Evolutionary conservation across 805 yeast genomes (phyloP), one percentile per base, ranked within the genome.

Genomic region (Yarrowia sp.): DNA sequence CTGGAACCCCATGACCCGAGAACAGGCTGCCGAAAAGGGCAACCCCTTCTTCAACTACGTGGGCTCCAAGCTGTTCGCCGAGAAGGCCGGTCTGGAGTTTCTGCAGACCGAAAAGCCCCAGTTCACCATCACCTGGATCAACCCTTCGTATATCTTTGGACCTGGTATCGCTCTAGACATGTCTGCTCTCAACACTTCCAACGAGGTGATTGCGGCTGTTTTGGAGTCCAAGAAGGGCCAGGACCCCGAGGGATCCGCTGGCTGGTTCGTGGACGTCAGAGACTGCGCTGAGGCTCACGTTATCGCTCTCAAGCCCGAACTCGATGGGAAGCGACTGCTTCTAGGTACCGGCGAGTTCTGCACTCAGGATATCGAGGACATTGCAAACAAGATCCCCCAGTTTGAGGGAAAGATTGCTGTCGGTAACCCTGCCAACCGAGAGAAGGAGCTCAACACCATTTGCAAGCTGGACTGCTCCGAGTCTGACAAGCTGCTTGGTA

Each of bases 251-350:
- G 19, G 17, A 15, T 7, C 34, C 9, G 52, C 64, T 8, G 50
- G 50, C 46, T 58, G 40, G 64, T 58, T 42, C 64, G 79, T 84
- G 38, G 89, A 87, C 74, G 89, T 87, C 7, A 80, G 89, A 73
- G 90, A 87, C 72, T 88, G 84, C 47, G 88, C 90, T 7, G 73
- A 73, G 55, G 86, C 87, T 6, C 91, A 87, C 72, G 72, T 85
- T 14, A 71, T 73, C 13, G 86, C 88, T 5, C 78, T 85, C 68
- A 69, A 68, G 76, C 61, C 75, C 75, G 19, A 24, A 9, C 52
- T 68, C 4, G 70, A 73, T 19, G 66, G 74, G 68, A 70, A 76
- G 24, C 69, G 71, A 63, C 72, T 74, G 53, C 61, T 73, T 30
- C 47, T 66, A 40, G 70, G 72, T 6, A 58, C 64, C 10, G 73